Evolutionary conservation across 108 stramenopile species (phyloP).

Genomic region (Pseudonitzschia multiseries): DNA sequence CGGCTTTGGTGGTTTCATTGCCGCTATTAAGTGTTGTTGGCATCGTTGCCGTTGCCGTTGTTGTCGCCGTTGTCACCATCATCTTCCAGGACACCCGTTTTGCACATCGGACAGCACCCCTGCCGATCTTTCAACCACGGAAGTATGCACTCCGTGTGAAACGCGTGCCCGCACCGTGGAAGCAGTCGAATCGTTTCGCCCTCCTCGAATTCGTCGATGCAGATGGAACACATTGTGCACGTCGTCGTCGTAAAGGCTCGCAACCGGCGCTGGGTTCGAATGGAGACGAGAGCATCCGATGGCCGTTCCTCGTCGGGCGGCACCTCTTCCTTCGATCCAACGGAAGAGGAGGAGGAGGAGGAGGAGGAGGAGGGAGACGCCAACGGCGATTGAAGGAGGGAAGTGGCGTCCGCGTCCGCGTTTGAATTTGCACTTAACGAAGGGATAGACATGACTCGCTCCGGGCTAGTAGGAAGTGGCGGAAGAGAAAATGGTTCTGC

Average conservation of each 20-base stretch:
- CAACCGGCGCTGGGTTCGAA: conserved; percentile 2
- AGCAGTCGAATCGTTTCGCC: conserved; percentile 77
- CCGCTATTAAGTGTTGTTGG: no score
- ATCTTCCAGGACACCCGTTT: conserved; percentile 41
- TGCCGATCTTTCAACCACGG: conserved; percentile 83
- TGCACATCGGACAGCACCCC: conserved; percentile 74
- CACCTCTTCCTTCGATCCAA: not conserved
- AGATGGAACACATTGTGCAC: conserved; percentile 80
- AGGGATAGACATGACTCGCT: not conserved
- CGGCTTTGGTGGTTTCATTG: not conserved
- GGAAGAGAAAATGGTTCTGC: not conserved
- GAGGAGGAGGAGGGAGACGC: not conserved
- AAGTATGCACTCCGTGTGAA: conserved; percentile 84
- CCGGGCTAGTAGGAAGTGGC: not conserved
- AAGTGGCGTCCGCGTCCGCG: no score
- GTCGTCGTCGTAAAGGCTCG: conserved; percentile 24
- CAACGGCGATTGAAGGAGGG: no score
- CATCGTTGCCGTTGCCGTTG: not conserved
- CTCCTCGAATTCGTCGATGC: conserved; percentile 87
- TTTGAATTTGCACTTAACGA: no score
- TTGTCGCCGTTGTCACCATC: not conserved
- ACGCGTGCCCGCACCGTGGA: conserved; percentile 78
- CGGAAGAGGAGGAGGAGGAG: not conserved
- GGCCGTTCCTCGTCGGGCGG: conserved; percentile 10
- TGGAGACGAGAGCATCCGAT: not conserved